A percentile compares a stretch with the other conserved stretches of the same genome.
phyloP scores from a whole-genome alignment of 306 rosid genomes.

The Cyamopsis tetragonoloba region DNA sequence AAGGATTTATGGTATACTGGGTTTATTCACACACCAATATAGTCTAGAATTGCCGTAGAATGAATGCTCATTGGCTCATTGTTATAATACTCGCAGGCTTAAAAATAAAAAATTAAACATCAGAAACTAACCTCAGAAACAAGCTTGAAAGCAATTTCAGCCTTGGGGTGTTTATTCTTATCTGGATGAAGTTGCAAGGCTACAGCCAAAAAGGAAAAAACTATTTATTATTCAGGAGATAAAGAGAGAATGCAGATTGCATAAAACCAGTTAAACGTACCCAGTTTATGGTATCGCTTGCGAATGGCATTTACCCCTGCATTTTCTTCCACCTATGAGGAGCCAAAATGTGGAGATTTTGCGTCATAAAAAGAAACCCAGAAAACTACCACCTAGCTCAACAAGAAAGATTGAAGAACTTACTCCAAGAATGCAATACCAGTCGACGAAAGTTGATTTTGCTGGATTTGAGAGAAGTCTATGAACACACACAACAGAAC shows the following conservation, averaged over 20 bases:
- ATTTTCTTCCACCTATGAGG: conserved; percentile 77
- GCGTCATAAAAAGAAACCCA: conserved; percentile 15
- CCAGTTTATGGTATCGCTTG: conserved; percentile 76
- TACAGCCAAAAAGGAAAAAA: conserved; percentile 25
- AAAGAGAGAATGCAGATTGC: conserved; percentile 14
- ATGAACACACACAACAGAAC: conserved; percentile 56
- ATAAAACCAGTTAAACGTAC: conserved; percentile 37
- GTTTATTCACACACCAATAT: background rate
- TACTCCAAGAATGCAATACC: conserved; percentile 93
- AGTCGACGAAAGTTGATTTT: conserved; percentile 52
- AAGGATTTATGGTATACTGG: background rate
- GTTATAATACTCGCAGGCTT: background rate
- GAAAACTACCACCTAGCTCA: background rate
- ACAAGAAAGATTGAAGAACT: conserved; percentile 27
- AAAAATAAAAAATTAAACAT: background rate
- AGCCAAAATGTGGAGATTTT: conserved; percentile 16
- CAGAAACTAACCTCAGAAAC: conserved; percentile 77
- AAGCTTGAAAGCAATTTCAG: conserved; percentile 94
- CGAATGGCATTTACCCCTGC: conserved; percentile 64
- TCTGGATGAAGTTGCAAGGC: conserved; percentile 97
- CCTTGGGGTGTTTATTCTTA: conserved; percentile 84
- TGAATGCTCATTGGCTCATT: background rate
- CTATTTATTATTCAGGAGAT: background rate
- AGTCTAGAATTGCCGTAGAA: background rate
- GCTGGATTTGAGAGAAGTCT: conserved; percentile 31